Base-by-base conservation (phyloP, 129 eudicot species). In the Ambrosia artemisiifolia region DNA sequence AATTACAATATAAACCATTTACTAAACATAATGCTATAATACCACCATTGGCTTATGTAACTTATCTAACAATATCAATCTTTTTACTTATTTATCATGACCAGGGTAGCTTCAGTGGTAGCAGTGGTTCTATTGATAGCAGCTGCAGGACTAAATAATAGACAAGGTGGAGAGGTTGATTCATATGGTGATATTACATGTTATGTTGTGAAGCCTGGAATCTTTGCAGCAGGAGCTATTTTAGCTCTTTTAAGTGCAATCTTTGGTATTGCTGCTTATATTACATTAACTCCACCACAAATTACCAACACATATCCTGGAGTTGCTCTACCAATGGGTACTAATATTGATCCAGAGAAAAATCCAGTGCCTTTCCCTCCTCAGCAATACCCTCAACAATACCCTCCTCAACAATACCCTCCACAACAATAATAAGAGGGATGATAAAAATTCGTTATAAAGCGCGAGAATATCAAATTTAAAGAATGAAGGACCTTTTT, bases 151-250 rank as follows among this genome's bases (percentile, higher is more conserved):
- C 47, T 78, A 2, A 67, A 67, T 14, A 10, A 71, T 59, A 51
- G 62, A 55, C 63, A 71, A 34, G 69, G 78, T 6, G 78, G 78
- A 48, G 43, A 71, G 24, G 3, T 32, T 18, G 43, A 59, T 34
- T 4, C 53, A 43, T 66, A 71, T 36, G 74, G 78, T 44, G 64
- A 64, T 7, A 49, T 33, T 4, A 19, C 43, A 46, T 78, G 82
- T 49, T 71, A 65, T 55, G 72, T 54, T 46, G 69, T 55, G 33
- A 78, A 72, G 50, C 82, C 82, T 4, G 82, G 82, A 65, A 67
- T 72, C 38, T 78, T 78, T 78, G 69, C 82, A 32, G 74, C 74
- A 20, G 82, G 82, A 32, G 78, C 73, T 55, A 56, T 71, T 48
- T 64, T 78, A 67, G 78, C 82, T 38, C 54, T 78, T 19, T 24